Base-by-base conservation (phyloP, 1,284 basidiomycete species). In the Ceraceosorus guamensis region DNA sequence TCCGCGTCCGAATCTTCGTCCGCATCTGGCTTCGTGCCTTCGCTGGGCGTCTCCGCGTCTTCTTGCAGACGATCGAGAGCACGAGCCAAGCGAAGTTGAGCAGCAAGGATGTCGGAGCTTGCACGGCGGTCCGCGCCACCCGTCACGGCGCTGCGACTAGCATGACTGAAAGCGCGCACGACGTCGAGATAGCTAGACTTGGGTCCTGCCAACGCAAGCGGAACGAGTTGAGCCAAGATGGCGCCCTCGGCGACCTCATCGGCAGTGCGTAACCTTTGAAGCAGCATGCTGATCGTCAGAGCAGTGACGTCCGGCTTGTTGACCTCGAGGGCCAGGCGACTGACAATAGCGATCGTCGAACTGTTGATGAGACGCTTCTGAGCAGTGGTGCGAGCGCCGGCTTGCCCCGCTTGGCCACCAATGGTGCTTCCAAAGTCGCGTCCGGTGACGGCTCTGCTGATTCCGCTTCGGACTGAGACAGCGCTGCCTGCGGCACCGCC, bases 161-260 rank as follows among this genome's bases (percentile, higher is more conserved):
- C 87, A n/a, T 83, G 79, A 11, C 89, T 91, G 72, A 96, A 89
- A 0, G 86, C 85, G 48, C 85, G 82, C 54, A 91, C 85, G 59
- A 95, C 87, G 63, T 96, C 92, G 31, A 84, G 76, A 68, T 96
- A 91, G 7, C 88, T 83, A 58, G 81, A 82, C 59, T 86, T 83
- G 1, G 88, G 86, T 2, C 88, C 86, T 46, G 83, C 82, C 32
- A 93, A 80, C 0, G 90, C 91, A 24, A 97, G 81, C 56, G 92
- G 89, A 4, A 95, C 90, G 7, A 97, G 81, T 71, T 91, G 91
- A 74, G 87, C 87, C 4, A 91, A 85, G 63, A 96, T 92, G 1
- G 89, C 87, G 32, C 89, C 88, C 77, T 95, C 91, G 4, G 90
- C 86, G 0, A 84, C 84, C 0, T 88, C 84, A 67, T 93, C 89